Conservation (phyloP, 305 asterid species). For the Fraxinus xanthoxyloides region DNA sequence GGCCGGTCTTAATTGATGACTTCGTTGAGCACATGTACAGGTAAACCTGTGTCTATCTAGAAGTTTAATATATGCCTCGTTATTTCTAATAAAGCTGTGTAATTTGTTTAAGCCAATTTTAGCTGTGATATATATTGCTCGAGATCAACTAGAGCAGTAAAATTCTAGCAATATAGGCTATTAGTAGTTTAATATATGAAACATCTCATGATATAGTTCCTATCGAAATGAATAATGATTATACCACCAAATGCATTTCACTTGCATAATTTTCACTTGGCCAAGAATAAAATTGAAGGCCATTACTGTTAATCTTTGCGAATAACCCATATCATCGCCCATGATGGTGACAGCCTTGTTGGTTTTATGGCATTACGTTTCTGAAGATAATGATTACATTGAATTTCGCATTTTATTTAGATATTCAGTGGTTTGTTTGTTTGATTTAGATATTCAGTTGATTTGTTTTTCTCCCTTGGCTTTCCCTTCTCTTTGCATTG, state of each 20-base stretch:
- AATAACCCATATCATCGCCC: background rate
- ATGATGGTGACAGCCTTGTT: background rate
- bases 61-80: background rate
- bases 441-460: background rate
- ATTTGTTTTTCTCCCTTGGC: background rate
- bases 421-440: background rate
- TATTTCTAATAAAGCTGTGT: background rate
- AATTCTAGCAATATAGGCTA: background rate
- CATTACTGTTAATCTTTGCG: background rate
- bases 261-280: background rate
- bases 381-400: background rate
- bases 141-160: background rate
- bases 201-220: background rate
- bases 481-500: background rate
- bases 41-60: constrained; percentile 31
- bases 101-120: background rate
- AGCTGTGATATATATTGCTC: background rate
- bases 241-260: background rate
- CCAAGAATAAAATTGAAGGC: background rate
- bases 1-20: constrained; percentile 95
- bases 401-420: background rate
- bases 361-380: background rate
- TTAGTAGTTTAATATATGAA: background rate
- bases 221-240: background rate
- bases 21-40: constrained; percentile 96